Percentiles rank a stretch among this genome's conserved stretches.
Conservation (phyloP, 2,329 filamentous ascomycete genomes). For the Rutstroemia sp. region DNA sequence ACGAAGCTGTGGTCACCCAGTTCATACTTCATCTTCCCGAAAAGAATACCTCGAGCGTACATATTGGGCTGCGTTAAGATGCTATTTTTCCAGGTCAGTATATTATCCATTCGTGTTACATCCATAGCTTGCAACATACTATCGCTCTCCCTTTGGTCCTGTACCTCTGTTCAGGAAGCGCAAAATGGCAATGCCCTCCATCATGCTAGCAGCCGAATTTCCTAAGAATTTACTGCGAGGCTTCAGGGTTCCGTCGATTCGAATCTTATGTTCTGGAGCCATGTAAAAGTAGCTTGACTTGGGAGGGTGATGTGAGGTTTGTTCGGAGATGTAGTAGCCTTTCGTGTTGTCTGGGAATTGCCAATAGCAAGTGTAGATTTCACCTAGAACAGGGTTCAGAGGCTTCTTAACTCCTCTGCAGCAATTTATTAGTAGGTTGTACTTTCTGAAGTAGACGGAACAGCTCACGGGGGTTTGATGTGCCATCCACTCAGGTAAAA, state of each 20-base stretch:
- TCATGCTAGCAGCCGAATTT: constrained; percentile 94
- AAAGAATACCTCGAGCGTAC: constrained; percentile 94
- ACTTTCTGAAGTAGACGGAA: not conserved
- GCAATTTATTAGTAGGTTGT: not conserved
- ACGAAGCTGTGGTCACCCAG: constrained; percentile 94
- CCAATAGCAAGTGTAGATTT: constrained; percentile 95
- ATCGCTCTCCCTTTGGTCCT: constrained; percentile 68
- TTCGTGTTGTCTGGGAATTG: constrained; percentile 76
- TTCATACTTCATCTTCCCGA: constrained; percentile 99
- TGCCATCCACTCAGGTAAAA: constrained; percentile 99
- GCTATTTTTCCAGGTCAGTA: constrained; percentile 13
- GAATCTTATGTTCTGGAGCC: constrained; percentile 86
- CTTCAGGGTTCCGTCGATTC: constrained; percentile 92
- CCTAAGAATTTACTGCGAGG: constrained; percentile 91
- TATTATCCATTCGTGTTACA: not conserved
- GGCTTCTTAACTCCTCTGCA: constrained; percentile 93
- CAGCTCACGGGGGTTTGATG: constrained; percentile 82
- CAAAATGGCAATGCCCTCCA: constrained; percentile 92
- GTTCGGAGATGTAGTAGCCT: constrained; percentile 94
- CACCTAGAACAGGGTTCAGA: constrained; percentile 90
- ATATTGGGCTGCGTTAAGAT: constrained; percentile 97
- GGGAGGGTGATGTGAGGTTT: constrained; percentile 95
- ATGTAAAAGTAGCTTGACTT: constrained; percentile 99
- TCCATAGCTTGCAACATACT: constrained; percentile 31
- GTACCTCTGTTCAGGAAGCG: constrained; percentile 71